Conservation (phyloP, 305 asterid species). For the Rubia occidens region DNA sequence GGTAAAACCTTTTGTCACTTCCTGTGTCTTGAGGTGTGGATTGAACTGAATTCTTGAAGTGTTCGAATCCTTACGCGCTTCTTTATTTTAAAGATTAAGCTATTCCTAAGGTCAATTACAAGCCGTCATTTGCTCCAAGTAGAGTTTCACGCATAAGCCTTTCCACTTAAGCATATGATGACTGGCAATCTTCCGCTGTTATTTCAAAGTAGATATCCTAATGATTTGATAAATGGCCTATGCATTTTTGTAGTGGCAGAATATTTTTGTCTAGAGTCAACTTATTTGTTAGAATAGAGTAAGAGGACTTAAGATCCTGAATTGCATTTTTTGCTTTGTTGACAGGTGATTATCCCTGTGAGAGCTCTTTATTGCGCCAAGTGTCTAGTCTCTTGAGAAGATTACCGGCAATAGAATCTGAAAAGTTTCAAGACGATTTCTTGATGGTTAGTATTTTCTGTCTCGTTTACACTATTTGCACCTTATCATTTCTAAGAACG, state of each 20-base stretch:
- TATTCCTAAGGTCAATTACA: not conserved
- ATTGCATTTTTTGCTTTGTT: slow-evolving; percentile 19
- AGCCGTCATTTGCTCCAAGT: not conserved
- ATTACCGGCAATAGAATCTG: slow-evolving; percentile 86
- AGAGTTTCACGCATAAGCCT: not conserved
- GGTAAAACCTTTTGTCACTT: slow-evolving; percentile 33
- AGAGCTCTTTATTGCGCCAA: slow-evolving; percentile 75
- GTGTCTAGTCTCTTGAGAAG: slow-evolving; percentile 93
- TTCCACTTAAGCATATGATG: not conserved
- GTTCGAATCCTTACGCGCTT: not conserved
- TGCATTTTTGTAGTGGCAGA: not conserved
- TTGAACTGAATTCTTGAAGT: not conserved
- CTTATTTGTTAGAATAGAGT: not conserved
- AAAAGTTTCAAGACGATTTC: slow-evolving; percentile 82
- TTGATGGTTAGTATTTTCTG: slow-evolving; percentile 60
- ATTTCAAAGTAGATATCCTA: not conserved
- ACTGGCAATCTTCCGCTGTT: not conserved
- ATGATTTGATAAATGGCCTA: not conserved
- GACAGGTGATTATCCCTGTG: slow-evolving; percentile 74
- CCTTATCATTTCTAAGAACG: not conserved
- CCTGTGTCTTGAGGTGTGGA: not conserved
- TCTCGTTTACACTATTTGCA: not conserved
- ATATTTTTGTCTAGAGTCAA: not conserved
- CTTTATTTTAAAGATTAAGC: not conserved
- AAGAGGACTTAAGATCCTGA: not conserved